Evolutionary conservation across 805 yeast genomes (phyloP).

Genomic region (Hanseniaspora osmophila): DNA sequence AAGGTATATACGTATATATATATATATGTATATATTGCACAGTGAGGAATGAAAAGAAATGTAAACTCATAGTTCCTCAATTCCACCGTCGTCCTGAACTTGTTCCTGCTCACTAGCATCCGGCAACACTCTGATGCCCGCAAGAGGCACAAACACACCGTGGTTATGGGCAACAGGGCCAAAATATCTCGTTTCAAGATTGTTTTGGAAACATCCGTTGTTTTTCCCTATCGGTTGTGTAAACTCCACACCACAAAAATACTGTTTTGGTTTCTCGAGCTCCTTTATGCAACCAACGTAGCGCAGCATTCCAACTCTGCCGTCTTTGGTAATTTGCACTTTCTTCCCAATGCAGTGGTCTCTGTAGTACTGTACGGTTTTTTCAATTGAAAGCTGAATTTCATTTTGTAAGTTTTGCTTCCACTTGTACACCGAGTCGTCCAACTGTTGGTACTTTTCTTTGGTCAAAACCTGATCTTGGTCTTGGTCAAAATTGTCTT

Average conservation of each 20-base stretch:
- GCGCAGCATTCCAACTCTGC: constrained; percentile 55
- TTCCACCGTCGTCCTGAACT: constrained; percentile 14
- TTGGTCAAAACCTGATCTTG: background rate
- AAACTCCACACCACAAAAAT: constrained; percentile 78
- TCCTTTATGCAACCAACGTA: constrained; percentile 57
- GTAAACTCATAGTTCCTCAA: background rate
- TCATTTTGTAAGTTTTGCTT: constrained; percentile 23
- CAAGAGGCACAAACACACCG: constrained; percentile 72
- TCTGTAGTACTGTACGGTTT: background rate
- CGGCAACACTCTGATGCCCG: constrained; percentile 41
- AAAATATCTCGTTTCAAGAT: constrained; percentile 40
- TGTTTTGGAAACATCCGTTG: constrained; percentile 50
- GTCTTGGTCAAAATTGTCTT: background rate
- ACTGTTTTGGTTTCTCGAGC: constrained; percentile 33
- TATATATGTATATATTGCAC: no score
- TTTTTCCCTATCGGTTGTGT: constrained; percentile 83
- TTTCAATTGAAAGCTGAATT: background rate
- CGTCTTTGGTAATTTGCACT: constrained; percentile 23
- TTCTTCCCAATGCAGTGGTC: background rate
- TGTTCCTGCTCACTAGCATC: constrained; percentile 36
- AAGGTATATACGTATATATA: no score
- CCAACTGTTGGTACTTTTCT: constrained; percentile 18
- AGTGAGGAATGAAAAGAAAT: no score
- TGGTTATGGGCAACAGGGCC: constrained; percentile 36
- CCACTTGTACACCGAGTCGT: constrained; percentile 63